phyloP scores from a whole-genome alignment of 1,284 basidiomycete genomes.

The Paramarasmius palmivorus region DNA sequence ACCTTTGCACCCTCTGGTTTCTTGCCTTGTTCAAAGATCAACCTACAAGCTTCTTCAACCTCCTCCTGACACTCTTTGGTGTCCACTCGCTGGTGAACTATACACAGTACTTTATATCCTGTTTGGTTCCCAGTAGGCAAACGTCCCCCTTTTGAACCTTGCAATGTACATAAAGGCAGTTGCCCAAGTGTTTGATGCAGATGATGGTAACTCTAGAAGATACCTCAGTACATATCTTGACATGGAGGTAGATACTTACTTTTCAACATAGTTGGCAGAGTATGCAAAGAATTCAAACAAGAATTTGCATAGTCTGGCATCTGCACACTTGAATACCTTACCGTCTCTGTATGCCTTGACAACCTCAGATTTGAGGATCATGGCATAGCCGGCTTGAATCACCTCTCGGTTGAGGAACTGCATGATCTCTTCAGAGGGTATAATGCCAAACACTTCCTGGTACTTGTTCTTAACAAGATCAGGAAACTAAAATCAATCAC shows the following conservation, averaged over 20 bases:
- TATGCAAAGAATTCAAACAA: constrained; percentile 30
- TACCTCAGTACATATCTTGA: not conserved
- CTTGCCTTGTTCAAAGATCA: constrained; percentile 22
- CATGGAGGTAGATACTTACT: constrained; percentile 23
- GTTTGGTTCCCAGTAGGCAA: no score
- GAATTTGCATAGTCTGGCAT: constrained; percentile 17
- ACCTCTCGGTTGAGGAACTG: constrained; percentile 28
- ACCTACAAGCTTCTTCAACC: constrained; percentile 13
- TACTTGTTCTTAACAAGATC: constrained; percentile 23
- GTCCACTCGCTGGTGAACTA: no score
- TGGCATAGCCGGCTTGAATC: constrained; percentile 26
- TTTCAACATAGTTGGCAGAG: constrained; percentile 33
- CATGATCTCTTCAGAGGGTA: constrained; percentile 11
- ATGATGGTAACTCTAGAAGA: no score
- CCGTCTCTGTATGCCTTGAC: constrained; percentile 27
- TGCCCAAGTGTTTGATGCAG: constrained; percentile 15
- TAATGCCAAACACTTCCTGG: constrained; percentile 5
- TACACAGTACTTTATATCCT: no score
- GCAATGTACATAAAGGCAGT: constrained; percentile 17
- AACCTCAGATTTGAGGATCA: constrained; percentile 29
- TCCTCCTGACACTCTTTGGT: no score
- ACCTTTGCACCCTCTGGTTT: constrained; percentile 14
- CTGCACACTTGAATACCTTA: constrained; percentile 20
- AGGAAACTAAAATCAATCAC: constrained; percentile 24
- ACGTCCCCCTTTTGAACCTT: no score